Percentiles rank a stretch among this genome's conserved stretches.
Evolutionary conservation across 495 filamentous ascomycete species (phyloP).

Genomic region (Talaromyces borbonicus): DNA sequence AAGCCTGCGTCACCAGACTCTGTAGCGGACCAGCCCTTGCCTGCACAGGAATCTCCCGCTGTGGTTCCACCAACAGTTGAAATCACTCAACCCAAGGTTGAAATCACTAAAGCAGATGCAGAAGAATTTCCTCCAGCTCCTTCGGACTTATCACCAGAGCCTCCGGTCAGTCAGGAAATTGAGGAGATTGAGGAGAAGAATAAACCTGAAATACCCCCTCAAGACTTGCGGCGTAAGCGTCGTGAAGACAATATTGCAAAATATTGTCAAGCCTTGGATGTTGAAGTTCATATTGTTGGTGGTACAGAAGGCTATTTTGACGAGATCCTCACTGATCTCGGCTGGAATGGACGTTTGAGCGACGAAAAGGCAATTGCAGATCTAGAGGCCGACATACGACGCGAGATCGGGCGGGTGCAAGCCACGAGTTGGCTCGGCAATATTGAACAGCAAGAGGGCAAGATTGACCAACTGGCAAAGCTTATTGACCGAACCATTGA

Average conservation of each 20-base stretch:
- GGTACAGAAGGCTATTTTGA: conserved; percentile 65
- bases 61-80: conserved; percentile 31
- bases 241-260: conserved; percentile 65
- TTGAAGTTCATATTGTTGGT: conserved; percentile 60
- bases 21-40: conserved; percentile 10
- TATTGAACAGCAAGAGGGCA: conserved; percentile 81
- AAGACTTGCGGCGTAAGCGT: conserved; percentile 47
- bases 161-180: conserved; percentile 14
- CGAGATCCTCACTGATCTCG: conserved; percentile 72
- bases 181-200: conserved; percentile 17
- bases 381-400: conserved; percentile 70
- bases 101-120: conserved; percentile 25
- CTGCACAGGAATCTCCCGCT: conserved; percentile 8
- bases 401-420: conserved; percentile 81
- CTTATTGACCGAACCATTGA: conserved; percentile 80
- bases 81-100: conserved; percentile 32
- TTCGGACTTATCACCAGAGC: conserved; percentile 27
- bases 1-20: conserved; percentile 12
- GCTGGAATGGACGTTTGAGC: conserved; percentile 72
- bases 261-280: conserved; percentile 66
- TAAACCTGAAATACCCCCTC: conserved; percentile 26
- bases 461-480: conserved; percentile 69
- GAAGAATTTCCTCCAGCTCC: conserved; percentile 20
- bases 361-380: conserved; percentile 67
- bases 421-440: conserved; percentile 86